Base-by-base conservation (phyloP, 129 eudicot genomes). In the Calendula officinalis region DNA sequence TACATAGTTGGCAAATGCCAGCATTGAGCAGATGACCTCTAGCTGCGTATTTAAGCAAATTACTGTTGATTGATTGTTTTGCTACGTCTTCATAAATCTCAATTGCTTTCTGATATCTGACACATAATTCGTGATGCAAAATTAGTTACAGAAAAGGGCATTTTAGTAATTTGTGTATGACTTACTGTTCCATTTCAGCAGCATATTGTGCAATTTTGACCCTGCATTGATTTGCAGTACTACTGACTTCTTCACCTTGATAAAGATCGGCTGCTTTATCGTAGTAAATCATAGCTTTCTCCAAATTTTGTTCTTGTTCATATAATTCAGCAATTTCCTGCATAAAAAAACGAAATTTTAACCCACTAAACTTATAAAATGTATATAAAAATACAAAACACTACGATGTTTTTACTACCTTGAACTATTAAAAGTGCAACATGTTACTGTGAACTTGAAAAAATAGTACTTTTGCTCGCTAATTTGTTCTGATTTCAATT, bases 251-350 rank as follows among this genome's bases (percentile, higher is more conserved):
- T 79, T 82, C 88, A 64, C 87, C 79, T 76, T 82, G 77, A 64
- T 64, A 85, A 42, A 82, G 77, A 69, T 85, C 85, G 41, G 85
- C 74, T 54, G 92, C 83, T 76, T 75, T 82, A 58, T 85, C 88
- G 76, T 67, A 82, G 61, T 77, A 85, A 52, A 69, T 79, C 62
- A 82, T 79, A n/a, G 85, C 85, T 67, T 76, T 59, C 68, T 88
- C 94, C 68, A 85, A 70, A 66, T 80, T 77, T 27, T 78, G 80
- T 14, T 80, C 89, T 9, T 66, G 77, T 78, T 85, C 96, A 60
- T 73, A 82, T 68, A 88, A 57, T 58, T 85, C 94, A 8, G 94
- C 94, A 42, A 88, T 88, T 80, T 88, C 96, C 96, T 88, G 81
- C 7, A 54, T 22, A 43, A 57, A 10, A 34, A 33, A 36, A 58